These are phyloP conservation scores for Lecanoromycetidae sp. DNA, from an alignment of 2,329 filamentous ascomycete species.

Conservation along the genomic window DNA sequence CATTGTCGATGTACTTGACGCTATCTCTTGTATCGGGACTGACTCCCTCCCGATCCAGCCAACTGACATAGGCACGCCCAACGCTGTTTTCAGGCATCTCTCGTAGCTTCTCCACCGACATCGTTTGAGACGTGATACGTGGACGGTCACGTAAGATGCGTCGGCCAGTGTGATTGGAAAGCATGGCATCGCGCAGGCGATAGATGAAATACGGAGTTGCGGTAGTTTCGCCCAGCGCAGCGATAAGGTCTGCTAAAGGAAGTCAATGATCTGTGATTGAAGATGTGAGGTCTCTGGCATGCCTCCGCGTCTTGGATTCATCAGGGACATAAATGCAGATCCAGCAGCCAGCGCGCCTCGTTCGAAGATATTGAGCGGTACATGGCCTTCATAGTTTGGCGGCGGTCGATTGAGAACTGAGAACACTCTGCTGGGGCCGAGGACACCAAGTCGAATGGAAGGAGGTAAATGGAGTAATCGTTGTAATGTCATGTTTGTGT, in stretches of 20 bases:
- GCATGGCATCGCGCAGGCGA: constrained; percentile 85
- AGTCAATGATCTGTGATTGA: background rate
- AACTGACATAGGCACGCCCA: constrained; percentile 69
- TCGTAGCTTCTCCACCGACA: constrained; percentile 60
- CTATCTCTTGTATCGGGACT: constrained; percentile 73
- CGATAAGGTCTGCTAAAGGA: constrained; percentile 63
- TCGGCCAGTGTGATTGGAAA: constrained; percentile 67
- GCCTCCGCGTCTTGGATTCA: constrained; percentile 73
- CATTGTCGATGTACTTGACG: constrained; percentile 86
- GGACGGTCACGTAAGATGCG: constrained; percentile 84
- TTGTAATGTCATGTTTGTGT: too few relatives aligned
- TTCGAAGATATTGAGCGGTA: constrained; percentile 71
- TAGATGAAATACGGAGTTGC: constrained; percentile 91
- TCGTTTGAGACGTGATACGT: constrained; percentile 63
- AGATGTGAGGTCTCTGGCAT: constrained; percentile 16
- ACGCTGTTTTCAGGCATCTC: constrained; percentile 60
- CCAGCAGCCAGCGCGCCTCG: constrained; percentile 56
- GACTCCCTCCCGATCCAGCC: constrained; percentile 91
- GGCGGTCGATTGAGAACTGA: constrained; percentile 74
- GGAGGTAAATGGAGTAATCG: background rate
- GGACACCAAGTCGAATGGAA: background rate
- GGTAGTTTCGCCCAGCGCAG: constrained; percentile 84
- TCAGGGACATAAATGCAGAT: constrained; percentile 46
- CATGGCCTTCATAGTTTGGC: constrained; percentile 83
- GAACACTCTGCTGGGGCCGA: constrained; percentile 42